Evolutionary conservation across 768 basidiomycete species (phyloP).

Genomic region (Phallus indusiatus): DNA sequence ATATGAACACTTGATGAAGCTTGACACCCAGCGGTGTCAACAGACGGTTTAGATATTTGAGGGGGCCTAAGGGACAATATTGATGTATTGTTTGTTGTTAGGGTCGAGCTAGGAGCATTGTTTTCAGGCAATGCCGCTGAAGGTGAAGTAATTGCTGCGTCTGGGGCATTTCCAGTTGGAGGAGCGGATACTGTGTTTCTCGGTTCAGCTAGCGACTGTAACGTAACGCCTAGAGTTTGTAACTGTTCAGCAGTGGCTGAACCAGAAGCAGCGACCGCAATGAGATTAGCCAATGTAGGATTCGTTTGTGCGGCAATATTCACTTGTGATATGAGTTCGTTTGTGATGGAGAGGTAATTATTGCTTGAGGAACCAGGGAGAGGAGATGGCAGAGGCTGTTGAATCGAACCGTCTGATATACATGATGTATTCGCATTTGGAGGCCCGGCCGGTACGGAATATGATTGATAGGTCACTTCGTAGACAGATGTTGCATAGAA

Average conservation of each 20-base stretch:
- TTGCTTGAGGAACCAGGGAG: slow-evolving; percentile 32
- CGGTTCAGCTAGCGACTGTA: slow-evolving; percentile 49
- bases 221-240: slow-evolving; percentile 60
- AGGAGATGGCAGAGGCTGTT: slow-evolving; percentile 15
- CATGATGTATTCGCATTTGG: neutral
- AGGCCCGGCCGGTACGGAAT: slow-evolving; percentile 8
- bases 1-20: slow-evolving; percentile 1
- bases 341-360: slow-evolving; percentile 41
- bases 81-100: neutral
- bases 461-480: slow-evolving; percentile 59
- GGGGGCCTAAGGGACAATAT: slow-evolving; percentile 4
- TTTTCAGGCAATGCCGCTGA: neutral
- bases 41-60: neutral
- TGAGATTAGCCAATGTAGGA: slow-evolving; percentile 55
- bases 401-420: slow-evolving; percentile 9
- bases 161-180: slow-evolving; percentile 1
- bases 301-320: slow-evolving; percentile 56
- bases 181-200: slow-evolving; percentile 7
- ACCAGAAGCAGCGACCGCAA: slow-evolving; percentile 55
- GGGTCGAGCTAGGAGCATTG: neutral
- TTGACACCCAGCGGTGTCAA: neutral
- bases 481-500: slow-evolving; percentile 62
- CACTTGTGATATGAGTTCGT: slow-evolving; percentile 52
- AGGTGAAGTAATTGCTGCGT: neutral
- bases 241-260: slow-evolving; percentile 55